Evolutionary conservation across 2,329 filamentous ascomycete species (phyloP).

Genomic region (Amphichorda felina): DNA sequence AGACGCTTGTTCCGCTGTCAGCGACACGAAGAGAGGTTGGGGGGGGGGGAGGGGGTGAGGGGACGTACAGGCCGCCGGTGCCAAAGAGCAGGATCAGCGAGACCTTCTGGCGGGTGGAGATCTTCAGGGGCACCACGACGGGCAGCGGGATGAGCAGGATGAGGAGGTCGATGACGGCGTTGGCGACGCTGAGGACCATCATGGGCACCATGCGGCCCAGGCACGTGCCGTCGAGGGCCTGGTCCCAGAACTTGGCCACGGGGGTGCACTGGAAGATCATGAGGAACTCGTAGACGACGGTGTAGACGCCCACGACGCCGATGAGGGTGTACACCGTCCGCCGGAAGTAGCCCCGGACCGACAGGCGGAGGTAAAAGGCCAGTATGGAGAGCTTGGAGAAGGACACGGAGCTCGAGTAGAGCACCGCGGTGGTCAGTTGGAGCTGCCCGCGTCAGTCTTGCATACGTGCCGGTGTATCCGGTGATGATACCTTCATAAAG

Average conservation of each 20-base stretch:
- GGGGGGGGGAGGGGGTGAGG: too few species aligned
- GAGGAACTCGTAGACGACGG: constrained; percentile 23
- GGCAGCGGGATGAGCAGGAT: constrained; percentile 31
- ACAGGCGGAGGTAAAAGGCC: constrained; percentile 31
- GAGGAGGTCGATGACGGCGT: constrained; percentile 33
- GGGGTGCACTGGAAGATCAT: constrained; percentile 29
- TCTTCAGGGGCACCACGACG: constrained; percentile 30
- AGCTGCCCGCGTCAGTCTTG: too few species aligned
- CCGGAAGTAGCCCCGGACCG: constrained; percentile 10
- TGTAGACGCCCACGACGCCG: constrained; percentile 24
- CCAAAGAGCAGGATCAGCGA: constrained; percentile 34
- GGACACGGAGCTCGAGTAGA: constrained; percentile 26
- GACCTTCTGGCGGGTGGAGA: constrained; percentile 34
- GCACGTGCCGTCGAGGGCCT: constrained; percentile 21
- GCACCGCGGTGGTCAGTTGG: constrained; percentile 4
- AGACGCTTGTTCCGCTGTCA: too few species aligned
- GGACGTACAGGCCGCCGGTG: constrained; percentile 15
- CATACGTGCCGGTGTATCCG: too few species aligned
- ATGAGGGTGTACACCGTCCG: constrained; percentile 13
- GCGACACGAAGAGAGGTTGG: too few species aligned
- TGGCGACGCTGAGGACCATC: constrained; percentile 15
- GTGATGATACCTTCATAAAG: too few species aligned
- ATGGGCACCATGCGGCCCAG: constrained; percentile 22
- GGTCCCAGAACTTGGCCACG: constrained; percentile 28
- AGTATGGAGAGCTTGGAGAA: constrained; percentile 31